Evolutionary conservation across 352 stramenopile species (phyloP).

Genomic region (Phytopythium cucurbitacearum): DNA sequence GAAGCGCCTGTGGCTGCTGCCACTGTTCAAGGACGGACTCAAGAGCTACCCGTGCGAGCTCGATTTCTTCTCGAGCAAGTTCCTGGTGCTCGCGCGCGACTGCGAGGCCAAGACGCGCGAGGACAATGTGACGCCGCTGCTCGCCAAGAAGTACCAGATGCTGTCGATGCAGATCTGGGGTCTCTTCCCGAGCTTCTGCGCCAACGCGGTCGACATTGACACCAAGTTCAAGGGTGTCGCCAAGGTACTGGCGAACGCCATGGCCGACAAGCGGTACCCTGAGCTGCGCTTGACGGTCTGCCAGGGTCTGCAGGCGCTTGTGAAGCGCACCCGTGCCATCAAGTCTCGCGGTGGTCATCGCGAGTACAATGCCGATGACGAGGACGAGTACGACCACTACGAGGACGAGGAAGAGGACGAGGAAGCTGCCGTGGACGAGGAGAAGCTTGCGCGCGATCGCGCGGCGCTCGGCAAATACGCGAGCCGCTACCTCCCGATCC

Average conservation of each 20-base stretch:
- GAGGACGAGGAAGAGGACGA: constrained; percentile 37
- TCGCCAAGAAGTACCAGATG: constrained; percentile 72
- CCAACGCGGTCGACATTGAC: constrained; percentile 67
- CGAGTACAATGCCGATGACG: constrained; percentile 38
- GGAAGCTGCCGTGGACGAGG: constrained; percentile 59
- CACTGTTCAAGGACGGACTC: constrained; percentile 70
- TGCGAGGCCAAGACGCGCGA: constrained; percentile 67
- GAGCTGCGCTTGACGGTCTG: constrained; percentile 82
- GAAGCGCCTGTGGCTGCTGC: constrained; percentile 76
- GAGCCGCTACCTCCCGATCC: constrained; percentile 76
- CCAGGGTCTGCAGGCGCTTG: constrained; percentile 75
- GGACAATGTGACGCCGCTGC: constrained; percentile 56
- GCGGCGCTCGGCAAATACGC: constrained; percentile 76
- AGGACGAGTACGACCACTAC: constrained; percentile 32
- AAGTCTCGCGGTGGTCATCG: constrained; percentile 32
- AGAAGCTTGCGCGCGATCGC: constrained; percentile 69
- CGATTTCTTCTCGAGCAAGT: constrained; percentile 64
- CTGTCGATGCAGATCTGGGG: constrained; percentile 80
- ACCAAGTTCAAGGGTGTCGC: constrained; percentile 83
- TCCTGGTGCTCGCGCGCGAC: constrained; percentile 68
- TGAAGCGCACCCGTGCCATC: constrained; percentile 64
- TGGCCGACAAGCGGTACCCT: constrained; percentile 84
- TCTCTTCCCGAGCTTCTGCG: constrained; percentile 78
- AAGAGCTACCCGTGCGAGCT: constrained; percentile 52
- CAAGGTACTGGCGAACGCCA: constrained; percentile 83